phyloP scores from a whole-genome alignment of 2,329 filamentous ascomycete species.

The Ophiostoma piceae region DNA sequence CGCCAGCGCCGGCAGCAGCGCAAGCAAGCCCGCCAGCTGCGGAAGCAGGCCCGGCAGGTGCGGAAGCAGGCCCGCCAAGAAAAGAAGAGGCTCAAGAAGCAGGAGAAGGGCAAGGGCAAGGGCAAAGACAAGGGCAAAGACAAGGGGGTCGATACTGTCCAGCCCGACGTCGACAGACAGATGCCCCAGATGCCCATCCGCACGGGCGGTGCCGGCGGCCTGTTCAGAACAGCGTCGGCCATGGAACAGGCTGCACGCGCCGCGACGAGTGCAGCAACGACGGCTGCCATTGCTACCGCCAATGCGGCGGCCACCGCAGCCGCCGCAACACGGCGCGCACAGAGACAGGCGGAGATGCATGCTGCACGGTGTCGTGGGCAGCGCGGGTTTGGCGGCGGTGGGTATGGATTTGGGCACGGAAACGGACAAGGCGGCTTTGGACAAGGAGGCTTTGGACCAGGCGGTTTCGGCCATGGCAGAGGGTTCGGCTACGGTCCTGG shows the following conservation, averaged over 20 bases:
- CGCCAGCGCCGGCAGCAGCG: conserved; percentile 15
- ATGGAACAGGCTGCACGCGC: background rate
- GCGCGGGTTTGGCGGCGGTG: background rate
- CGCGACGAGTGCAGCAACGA: background rate
- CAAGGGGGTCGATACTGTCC: no score
- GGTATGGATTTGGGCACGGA: background rate
- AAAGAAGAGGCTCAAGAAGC: conserved; percentile 1
- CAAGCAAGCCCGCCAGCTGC: conserved; percentile 15
- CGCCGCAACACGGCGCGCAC: background rate
- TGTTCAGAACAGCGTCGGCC: background rate
- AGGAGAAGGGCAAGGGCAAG: background rate
- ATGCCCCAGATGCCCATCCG: conserved; percentile 3
- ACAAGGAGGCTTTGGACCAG: background rate
- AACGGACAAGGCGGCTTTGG: background rate
- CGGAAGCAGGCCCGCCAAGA: background rate
- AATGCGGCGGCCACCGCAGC: background rate
- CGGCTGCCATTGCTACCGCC: background rate
- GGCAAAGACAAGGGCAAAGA: background rate
- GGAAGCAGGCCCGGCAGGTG: conserved; percentile 10
- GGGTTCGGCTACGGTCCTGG: background rate
- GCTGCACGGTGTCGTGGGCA: background rate
- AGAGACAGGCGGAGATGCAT: conserved; percentile 4
- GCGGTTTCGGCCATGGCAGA: background rate
- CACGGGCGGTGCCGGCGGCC: background rate
- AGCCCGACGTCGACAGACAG: conserved; percentile 7